Evolutionary conservation across 306 rosid species (phyloP).

Genomic region (Clitoria ternatea): DNA sequence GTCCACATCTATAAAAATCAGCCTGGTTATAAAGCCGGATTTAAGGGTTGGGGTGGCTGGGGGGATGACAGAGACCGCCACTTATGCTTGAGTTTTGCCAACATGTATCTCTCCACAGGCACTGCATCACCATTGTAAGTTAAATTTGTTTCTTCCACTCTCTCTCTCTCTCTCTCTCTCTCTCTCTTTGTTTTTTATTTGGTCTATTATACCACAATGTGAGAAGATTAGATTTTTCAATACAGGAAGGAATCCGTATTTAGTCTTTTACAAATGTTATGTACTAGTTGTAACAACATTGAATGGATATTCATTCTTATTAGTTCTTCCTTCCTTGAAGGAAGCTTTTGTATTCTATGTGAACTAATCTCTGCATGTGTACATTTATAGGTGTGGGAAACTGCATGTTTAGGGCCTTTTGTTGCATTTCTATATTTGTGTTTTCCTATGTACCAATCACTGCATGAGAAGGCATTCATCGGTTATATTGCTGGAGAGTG

Average conservation of each 20-base stretch:
- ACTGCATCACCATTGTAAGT: constrained; percentile 30
- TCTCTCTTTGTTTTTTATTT: constrained; percentile 8
- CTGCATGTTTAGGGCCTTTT: background rate
- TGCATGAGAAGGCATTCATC: background rate
- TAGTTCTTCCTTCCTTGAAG: background rate
- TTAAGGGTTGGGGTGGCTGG: constrained; percentile 99
- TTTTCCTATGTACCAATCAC: background rate
- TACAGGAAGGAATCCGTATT: too few relatives aligned
- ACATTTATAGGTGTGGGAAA: background rate
- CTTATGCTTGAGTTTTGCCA: constrained; percentile 75
- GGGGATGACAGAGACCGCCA: constrained; percentile 79
- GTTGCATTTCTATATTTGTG: background rate
- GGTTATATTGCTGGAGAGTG: background rate
- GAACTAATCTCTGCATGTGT: background rate
- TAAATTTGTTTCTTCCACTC: background rate
- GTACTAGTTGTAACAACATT: constrained; percentile 31
- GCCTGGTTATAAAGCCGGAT: constrained; percentile 89
- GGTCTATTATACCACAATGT: background rate
- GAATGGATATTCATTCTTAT: constrained; percentile 18
- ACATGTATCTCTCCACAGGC: constrained; percentile 49
- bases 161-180: background rate
- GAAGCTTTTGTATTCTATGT: constrained; percentile 14
- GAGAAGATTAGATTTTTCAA: constrained; percentile 23
- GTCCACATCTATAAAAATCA: constrained; percentile 56
- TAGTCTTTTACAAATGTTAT: too few relatives aligned